phyloP scores from a whole-genome alignment of 257 asterid genomes.

The Lavandula angustifolia region DNA sequence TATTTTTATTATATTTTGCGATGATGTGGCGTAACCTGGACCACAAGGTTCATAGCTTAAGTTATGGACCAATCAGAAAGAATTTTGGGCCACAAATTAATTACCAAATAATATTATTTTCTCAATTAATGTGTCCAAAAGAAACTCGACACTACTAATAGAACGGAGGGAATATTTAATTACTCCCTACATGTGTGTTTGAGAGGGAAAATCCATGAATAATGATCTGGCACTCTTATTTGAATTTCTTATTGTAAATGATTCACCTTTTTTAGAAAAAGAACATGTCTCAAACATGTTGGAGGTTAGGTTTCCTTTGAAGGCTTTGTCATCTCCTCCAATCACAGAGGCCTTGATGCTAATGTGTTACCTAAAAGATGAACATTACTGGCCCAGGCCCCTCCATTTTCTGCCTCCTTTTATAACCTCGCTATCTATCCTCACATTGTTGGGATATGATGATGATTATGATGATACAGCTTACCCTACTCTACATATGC shows the following conservation, averaged over 20 bases:
- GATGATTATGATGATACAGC: not conserved
- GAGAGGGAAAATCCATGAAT: not conserved
- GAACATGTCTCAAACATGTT: slow-evolving; percentile 82
- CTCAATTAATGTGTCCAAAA: too few species aligned
- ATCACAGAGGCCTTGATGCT: slow-evolving; percentile 39
- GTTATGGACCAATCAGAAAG: too few species aligned
- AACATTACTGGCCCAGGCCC: slow-evolving; percentile 26
- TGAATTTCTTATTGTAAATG: slow-evolving; percentile 8
- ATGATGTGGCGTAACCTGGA: too few species aligned
- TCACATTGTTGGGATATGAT: slow-evolving; percentile 25
- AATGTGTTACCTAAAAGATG: slow-evolving; percentile 36
- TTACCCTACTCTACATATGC: not conserved
- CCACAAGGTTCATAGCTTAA: too few species aligned
- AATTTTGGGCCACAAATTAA: too few species aligned
- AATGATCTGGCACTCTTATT: not conserved
- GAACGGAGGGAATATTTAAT: too few species aligned
- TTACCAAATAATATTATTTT: too few species aligned
- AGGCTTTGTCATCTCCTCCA: slow-evolving; percentile 11
- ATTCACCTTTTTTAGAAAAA: slow-evolving; percentile 28
- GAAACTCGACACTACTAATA: too few species aligned
- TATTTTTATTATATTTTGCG: too few species aligned
- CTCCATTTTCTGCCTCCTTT: slow-evolving; percentile 17
- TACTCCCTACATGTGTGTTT: too few species aligned
- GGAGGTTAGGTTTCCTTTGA: slow-evolving; percentile 37
- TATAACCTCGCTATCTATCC: not conserved